phyloP scores from a whole-genome alignment of 2,329 filamentous ascomycete species.

The Colletotrichum horii region DNA sequence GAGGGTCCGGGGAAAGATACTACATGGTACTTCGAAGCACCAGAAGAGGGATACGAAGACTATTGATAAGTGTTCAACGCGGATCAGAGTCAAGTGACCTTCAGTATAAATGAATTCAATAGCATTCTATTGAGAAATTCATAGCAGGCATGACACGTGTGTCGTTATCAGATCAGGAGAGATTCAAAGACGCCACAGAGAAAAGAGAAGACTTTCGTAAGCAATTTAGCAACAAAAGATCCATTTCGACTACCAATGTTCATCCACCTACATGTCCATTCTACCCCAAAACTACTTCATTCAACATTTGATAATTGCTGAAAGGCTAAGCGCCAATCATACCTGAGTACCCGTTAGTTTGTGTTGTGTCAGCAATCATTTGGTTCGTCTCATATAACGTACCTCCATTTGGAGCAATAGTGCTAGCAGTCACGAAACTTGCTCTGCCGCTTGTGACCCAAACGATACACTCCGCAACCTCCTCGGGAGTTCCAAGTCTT shows the following conservation, averaged over 20 bases:
- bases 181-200: not conserved
- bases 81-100: not conserved
- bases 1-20: not conserved
- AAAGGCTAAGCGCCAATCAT: not conserved
- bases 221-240: not conserved
- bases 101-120: not conserved
- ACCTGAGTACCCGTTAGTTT: not conserved
- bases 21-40: not conserved
- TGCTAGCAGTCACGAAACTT: not conserved
- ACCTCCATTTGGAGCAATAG: not conserved
- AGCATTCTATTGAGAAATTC: accelerated
- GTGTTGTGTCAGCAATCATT: not conserved
- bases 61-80: not conserved
- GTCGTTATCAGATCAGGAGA: not conserved
- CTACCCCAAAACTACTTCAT: not conserved
- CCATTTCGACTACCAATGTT: not conserved
- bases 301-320: not conserved
- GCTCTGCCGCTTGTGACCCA: not conserved
- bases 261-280: not conserved
- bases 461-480: not conserved
- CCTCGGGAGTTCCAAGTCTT: not conserved
- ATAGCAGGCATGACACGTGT: not conserved
- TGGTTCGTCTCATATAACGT: accelerated
- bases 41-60: not conserved
- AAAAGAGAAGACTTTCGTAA: not conserved